These are phyloP conservation scores for Bryoglossum gracile DNA, from an alignment of 495 filamentous ascomycete species.

Conservation along the genomic window DNA sequence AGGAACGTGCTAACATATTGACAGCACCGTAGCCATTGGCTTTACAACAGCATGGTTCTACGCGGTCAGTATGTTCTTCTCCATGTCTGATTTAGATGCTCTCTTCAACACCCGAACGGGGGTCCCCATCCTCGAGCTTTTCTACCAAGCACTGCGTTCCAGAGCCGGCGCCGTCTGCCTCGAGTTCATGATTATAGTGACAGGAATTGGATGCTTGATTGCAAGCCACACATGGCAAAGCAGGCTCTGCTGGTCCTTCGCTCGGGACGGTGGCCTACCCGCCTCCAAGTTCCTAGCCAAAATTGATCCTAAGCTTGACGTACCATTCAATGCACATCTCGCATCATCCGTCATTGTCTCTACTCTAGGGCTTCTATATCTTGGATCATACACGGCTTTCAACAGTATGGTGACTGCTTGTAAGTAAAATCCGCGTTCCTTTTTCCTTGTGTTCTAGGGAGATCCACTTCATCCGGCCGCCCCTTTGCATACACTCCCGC, in stretches of 20 bases:
- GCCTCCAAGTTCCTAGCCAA: constrained; percentile 15
- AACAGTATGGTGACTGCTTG: constrained; percentile 47
- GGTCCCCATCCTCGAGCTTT: constrained; percentile 52
- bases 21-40: constrained; percentile 38
- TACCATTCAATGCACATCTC: constrained; percentile 48
- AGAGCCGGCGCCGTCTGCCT: constrained; percentile 49
- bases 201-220: constrained; percentile 48
- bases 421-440: no score
- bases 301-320: constrained; percentile 30
- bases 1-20: no score
- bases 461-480: no score
- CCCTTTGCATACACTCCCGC: no score
- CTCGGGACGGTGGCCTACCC: constrained; percentile 26
- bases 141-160: constrained; percentile 45
- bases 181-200: constrained; percentile 46
- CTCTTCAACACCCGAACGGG: constrained; percentile 42
- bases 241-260: constrained; percentile 55
- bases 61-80: constrained; percentile 53
- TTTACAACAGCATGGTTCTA: constrained; percentile 51
- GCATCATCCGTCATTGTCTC: constrained; percentile 40
- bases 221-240: constrained; percentile 47
- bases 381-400: constrained; percentile 49
- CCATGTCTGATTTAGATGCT: constrained; percentile 41
- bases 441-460: no score
- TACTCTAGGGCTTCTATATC: constrained; percentile 50